Evolutionary conservation across 2,329 filamentous ascomycete genomes (phyloP).

Genomic region (Trichoderma sp.): DNA sequence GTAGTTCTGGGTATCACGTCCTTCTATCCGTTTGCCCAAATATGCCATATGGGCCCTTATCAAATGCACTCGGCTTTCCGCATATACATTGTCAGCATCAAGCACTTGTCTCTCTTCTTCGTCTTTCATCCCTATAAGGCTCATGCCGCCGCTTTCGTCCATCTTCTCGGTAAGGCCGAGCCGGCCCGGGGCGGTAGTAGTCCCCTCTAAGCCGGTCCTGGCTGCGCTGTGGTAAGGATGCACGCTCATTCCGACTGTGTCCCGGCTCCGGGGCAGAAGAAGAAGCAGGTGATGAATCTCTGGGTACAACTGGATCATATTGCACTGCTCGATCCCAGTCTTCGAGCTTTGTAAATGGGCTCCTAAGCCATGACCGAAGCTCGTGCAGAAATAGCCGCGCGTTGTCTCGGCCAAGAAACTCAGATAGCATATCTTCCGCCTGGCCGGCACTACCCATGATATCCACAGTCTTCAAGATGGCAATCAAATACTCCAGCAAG

Average conservation of each 20-base stretch:
- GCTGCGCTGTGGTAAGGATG: neutral
- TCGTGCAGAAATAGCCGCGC: conserved; percentile 80
- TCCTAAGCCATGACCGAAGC: conserved; percentile 75
- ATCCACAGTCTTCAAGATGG: conserved; percentile 78
- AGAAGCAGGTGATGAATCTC: neutral
- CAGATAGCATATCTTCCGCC: conserved; percentile 73
- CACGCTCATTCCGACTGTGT: neutral
- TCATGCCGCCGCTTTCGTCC: neutral
- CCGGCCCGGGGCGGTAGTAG: neutral
- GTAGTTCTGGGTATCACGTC: neutral
- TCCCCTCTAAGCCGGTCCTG: neutral
- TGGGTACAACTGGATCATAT: conserved; percentile 44
- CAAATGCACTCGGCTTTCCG: neutral
- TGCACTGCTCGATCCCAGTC: conserved; percentile 81
- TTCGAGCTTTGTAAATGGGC: conserved; percentile 67
- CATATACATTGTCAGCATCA: neutral
- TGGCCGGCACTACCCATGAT: conserved; percentile 74
- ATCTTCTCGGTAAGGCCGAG: neutral
- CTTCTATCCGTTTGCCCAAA: neutral
- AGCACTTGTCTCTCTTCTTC: neutral
- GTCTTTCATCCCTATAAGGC: neutral
- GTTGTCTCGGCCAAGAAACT: conserved; percentile 73
- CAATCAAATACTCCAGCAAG: conserved; percentile 79
- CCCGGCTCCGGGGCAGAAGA: neutral
- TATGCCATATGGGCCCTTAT: neutral